phyloP scores from a whole-genome alignment of 2,329 filamentous ascomycete species.

The Stachybotrys echinatus region DNA sequence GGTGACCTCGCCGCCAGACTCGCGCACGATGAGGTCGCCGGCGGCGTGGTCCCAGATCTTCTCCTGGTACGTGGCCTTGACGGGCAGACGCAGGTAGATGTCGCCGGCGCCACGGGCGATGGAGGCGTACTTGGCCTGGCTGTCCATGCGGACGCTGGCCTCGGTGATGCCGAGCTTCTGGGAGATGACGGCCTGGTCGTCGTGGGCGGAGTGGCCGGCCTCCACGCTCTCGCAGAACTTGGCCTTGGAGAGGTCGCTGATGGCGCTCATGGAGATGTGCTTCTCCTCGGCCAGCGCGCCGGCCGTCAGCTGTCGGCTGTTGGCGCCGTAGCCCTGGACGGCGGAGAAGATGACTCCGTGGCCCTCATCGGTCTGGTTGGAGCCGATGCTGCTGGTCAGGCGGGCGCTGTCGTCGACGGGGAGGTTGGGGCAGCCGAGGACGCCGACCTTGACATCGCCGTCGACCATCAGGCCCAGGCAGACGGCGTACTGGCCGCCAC shows the following conservation, averaged over 20 bases:
- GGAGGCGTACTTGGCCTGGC: conserved; percentile 94
- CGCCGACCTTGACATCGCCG: conserved; percentile 88
- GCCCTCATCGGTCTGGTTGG: conserved; percentile 68
- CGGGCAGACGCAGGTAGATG: conserved; percentile 86
- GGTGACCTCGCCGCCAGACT: conserved; percentile 88
- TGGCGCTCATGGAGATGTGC: conserved; percentile 72
- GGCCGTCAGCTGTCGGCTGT: conserved; percentile 65
- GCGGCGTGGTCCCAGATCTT: conserved; percentile 99
- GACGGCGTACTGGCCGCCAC: conserved; percentile 95
- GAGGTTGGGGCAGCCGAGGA: conserved; percentile 92
- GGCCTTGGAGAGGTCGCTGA: conserved; percentile 69
- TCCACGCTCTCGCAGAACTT: conserved; percentile 98
- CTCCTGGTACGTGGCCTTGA: conserved; percentile 84
- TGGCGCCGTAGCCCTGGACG: conserved; percentile 72
- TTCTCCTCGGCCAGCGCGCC: conserved; percentile 47
- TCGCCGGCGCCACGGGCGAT: conserved; percentile 93
- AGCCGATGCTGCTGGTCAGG: conserved; percentile 62
- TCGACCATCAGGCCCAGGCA: conserved; percentile 90
- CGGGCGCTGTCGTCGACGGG: conserved; percentile 70
- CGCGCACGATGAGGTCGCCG: conserved; percentile 87
- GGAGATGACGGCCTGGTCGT: conserved; percentile 77
- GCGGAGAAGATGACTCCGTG: conserved; percentile 87
- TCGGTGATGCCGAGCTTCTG: conserved; percentile 79
- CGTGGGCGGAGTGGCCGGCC: conserved; percentile 84
- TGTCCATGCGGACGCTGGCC: conserved; percentile 93